These are phyloP conservation scores for Prunus yedoensis DNA, from an alignment of 331 rosid species.

Conservation along the genomic window DNA sequence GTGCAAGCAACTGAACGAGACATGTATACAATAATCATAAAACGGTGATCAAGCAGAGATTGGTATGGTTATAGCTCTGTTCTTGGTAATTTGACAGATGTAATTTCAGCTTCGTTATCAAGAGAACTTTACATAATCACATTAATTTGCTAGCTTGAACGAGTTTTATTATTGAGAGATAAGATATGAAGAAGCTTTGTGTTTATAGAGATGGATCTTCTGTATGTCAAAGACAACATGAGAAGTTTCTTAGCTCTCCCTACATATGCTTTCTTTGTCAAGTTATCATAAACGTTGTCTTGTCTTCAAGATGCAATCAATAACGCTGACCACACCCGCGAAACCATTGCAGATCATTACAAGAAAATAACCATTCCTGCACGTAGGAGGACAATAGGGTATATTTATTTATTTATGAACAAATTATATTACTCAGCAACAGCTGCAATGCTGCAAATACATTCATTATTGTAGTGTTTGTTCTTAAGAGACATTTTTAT, in stretches of 20 bases:
- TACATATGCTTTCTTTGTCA: conserved; percentile 73
- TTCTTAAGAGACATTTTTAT: neutral
- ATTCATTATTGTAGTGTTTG: neutral
- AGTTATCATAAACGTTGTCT: conserved; percentile 67
- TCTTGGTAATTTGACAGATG: too few species aligned
- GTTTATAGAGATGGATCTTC: conserved; percentile 44
- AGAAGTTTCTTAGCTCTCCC: conserved; percentile 60
- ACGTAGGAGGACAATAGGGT: too few species aligned
- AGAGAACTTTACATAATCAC: too few species aligned
- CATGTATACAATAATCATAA: too few species aligned
- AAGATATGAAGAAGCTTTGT: neutral
- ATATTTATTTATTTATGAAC: neutral
- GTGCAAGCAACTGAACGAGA: too few species aligned
- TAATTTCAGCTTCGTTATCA: too few species aligned
- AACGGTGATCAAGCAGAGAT: too few species aligned
- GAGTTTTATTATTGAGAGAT: too few species aligned
- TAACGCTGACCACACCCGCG: conserved; percentile 79
- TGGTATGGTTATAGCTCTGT: too few species aligned
- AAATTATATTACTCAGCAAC: neutral
- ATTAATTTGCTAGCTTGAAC: too few species aligned
- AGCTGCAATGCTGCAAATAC: neutral
- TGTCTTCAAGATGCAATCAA: conserved; percentile 50
- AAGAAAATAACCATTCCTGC: neutral
- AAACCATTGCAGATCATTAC: neutral
- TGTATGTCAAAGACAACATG: conserved; percentile 64